phyloP scores from a whole-genome alignment of 441 rosid species.

The Euphorbia celastroides region DNA sequence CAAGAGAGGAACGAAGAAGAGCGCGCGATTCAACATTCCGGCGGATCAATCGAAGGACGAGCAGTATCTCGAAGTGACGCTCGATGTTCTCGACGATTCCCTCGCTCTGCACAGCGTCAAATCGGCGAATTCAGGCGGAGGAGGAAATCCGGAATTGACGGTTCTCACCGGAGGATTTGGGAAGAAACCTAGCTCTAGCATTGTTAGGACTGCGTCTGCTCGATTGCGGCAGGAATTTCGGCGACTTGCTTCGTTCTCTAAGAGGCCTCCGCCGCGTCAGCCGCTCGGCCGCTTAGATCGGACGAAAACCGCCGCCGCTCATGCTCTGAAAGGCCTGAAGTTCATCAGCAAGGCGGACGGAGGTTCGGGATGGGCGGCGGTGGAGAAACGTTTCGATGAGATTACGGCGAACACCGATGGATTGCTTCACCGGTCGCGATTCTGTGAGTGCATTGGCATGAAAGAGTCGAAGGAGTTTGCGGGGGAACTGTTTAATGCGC shows the following conservation, averaged over 20 bases:
- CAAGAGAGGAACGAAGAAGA: conserved; percentile 54
- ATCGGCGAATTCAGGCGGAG: conserved; percentile 21
- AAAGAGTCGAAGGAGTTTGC: conserved; percentile 92
- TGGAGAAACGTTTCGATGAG: conserved; percentile 61
- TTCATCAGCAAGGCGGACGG: conserved; percentile 69
- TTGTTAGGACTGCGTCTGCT: conserved; percentile 52
- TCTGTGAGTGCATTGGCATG: conserved; percentile 93
- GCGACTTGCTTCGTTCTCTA: conserved; percentile 50
- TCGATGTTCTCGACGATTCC: conserved; percentile 62
- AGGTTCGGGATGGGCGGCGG: conserved; percentile 61
- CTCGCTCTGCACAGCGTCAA: conserved; percentile 79
- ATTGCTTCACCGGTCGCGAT: conserved; percentile 52
- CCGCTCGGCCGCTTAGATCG: conserved; percentile 50
- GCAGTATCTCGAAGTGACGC: conserved; percentile 60
- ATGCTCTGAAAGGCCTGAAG: conserved; percentile 81
- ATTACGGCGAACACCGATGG: conserved; percentile 56
- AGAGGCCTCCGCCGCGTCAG: conserved; percentile 37
- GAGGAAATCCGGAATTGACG: conserved; percentile 56
- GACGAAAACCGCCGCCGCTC: conserved; percentile 66
- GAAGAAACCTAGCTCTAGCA: conserved; percentile 35
- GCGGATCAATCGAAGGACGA: conserved; percentile 27
- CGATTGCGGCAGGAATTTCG: conserved; percentile 58
- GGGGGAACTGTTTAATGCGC: conserved; percentile 63
- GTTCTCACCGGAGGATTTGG: conserved; percentile 62
- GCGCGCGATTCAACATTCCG: conserved; percentile 59